These are phyloP conservation scores for Globisporangium splendens DNA, from an alignment of 352 stramenopile species.

Conservation along the genomic window DNA sequence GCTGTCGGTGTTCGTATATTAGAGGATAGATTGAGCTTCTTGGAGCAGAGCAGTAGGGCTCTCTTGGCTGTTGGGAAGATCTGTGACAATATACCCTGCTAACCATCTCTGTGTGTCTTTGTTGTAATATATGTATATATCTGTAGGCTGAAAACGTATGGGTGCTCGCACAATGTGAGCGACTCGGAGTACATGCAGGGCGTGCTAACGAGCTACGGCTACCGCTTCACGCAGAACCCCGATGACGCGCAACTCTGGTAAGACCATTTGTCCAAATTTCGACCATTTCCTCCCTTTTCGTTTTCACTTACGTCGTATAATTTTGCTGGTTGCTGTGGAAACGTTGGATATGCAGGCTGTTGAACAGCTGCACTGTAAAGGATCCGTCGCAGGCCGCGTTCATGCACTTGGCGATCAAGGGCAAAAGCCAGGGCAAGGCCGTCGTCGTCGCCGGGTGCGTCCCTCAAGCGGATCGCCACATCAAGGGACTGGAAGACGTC, in stretches of 20 bases:
- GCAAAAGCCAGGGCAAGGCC: constrained; percentile 69
- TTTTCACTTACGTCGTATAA: background rate
- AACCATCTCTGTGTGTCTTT: constrained; percentile 1
- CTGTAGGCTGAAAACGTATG: constrained; percentile 86
- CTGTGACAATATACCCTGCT: too few relatives aligned
- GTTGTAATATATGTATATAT: too few relatives aligned
- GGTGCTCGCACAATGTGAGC: constrained; percentile 91
- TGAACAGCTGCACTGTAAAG: constrained; percentile 94
- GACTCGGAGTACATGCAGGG: constrained; percentile 94
- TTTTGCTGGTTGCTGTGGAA: background rate
- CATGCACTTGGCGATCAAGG: constrained; percentile 86
- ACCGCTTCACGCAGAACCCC: constrained; percentile 72
- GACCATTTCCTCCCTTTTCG: background rate
- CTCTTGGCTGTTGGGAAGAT: too few relatives aligned
- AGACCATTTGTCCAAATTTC: background rate
- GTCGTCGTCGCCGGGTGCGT: constrained; percentile 91
- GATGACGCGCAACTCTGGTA: constrained; percentile 82
- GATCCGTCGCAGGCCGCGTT: constrained; percentile 90
- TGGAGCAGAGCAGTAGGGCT: too few relatives aligned
- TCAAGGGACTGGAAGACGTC: constrained; percentile 79
- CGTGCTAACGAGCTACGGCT: constrained; percentile 87
- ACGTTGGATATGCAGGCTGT: constrained; percentile 32
- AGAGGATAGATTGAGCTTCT: too few relatives aligned
- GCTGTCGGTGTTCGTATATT: too few relatives aligned
- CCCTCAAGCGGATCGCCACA: constrained; percentile 83